These are phyloP conservation scores for Perkinsela sp. DNA, from an alignment of 208 protist species.

Conservation along the genomic window DNA sequence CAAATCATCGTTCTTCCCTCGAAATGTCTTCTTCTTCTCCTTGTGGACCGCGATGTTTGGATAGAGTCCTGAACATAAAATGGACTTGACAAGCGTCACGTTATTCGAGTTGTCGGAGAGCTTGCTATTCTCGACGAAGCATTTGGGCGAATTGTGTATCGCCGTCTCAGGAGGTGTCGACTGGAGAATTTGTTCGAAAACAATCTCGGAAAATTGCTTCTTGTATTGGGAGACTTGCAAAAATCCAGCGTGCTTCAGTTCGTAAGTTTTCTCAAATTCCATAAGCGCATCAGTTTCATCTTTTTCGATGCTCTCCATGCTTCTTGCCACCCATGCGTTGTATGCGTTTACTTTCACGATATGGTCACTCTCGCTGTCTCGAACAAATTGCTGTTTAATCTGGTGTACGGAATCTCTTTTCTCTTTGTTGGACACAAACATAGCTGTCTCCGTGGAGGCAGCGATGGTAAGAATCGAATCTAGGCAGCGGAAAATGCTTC, in stretches of 20 bases:
- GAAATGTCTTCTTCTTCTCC: not conserved
- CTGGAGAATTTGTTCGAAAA: slow-evolving; percentile 5
- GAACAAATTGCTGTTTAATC: slow-evolving; percentile 36
- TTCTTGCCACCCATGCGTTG: slow-evolving; percentile 38
- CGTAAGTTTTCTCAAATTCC: not conserved
- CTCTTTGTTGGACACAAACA: slow-evolving; percentile 22
- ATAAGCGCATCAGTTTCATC: not conserved
- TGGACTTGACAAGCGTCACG: slow-evolving; percentile 48
- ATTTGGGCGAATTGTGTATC: not conserved
- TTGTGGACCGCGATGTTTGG: slow-evolving; percentile 33
- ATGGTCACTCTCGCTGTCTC: slow-evolving; percentile 30
- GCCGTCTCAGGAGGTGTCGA: not conserved
- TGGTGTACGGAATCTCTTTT: slow-evolving; percentile 17
- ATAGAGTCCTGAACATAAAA: slow-evolving; percentile 28
- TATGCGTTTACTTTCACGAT: slow-evolving; percentile 55
- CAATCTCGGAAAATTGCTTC: slow-evolving; percentile 37
- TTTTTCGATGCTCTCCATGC: not conserved
- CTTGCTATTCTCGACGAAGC: slow-evolving; percentile 21
- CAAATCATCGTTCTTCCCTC: not conserved
- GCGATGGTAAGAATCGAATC: slow-evolving; percentile 75
- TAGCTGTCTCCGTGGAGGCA: slow-evolving; percentile 15
- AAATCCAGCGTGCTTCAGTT: not conserved
- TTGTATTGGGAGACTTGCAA: slow-evolving; percentile 37
- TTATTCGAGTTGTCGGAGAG: slow-evolving; percentile 23
- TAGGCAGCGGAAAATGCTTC: slow-evolving; percentile 54